Conservation (phyloP, 371 early-diverging fungal species). For the Nosema bombycis region DNA sequence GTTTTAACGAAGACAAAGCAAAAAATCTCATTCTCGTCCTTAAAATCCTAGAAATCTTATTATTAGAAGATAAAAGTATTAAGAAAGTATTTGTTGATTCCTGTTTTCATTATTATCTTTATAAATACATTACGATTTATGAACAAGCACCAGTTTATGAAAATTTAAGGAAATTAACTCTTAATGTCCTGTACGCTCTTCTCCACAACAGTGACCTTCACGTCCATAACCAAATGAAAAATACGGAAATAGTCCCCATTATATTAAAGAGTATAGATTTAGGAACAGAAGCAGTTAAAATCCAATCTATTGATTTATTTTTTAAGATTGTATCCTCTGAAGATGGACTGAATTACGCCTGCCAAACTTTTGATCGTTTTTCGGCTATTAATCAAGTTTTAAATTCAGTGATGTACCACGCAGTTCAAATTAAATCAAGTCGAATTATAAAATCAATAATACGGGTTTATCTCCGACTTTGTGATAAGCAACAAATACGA, state of each 20-base stretch:
- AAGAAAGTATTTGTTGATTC: slow-evolving; percentile 77
- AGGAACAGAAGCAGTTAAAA: slow-evolving; percentile 85
- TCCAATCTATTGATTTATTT: slow-evolving; percentile 90
- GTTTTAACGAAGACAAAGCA: slow-evolving; percentile 4
- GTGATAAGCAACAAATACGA: slow-evolving; percentile 61
- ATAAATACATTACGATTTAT: slow-evolving; percentile 91
- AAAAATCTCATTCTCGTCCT: slow-evolving; percentile 21
- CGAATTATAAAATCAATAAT: slow-evolving; percentile 84
- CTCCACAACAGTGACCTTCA: slow-evolving; percentile 85
- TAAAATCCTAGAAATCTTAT: slow-evolving; percentile 38
- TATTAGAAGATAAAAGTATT: slow-evolving; percentile 68
- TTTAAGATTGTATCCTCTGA: slow-evolving; percentile 86
- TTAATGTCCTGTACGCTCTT: slow-evolving; percentile 87
- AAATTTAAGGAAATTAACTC: slow-evolving; percentile 77
- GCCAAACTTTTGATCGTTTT: slow-evolving; percentile 88
- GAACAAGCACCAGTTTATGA: slow-evolving; percentile 83
- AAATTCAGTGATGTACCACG: slow-evolving; percentile 80
- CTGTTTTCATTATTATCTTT: slow-evolving; percentile 86
- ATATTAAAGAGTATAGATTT: slow-evolving; percentile 92
- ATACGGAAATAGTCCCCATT: slow-evolving; percentile 91
- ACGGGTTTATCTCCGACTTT: slow-evolving; percentile 81
- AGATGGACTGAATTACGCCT: slow-evolving; percentile 86
- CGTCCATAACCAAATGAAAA: slow-evolving; percentile 80
- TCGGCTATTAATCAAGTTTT: slow-evolving; percentile 86
- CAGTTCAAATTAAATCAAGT: slow-evolving; percentile 75